Base-by-base conservation (phyloP, 83 land plant species). In the Thuja plicata region DNA sequence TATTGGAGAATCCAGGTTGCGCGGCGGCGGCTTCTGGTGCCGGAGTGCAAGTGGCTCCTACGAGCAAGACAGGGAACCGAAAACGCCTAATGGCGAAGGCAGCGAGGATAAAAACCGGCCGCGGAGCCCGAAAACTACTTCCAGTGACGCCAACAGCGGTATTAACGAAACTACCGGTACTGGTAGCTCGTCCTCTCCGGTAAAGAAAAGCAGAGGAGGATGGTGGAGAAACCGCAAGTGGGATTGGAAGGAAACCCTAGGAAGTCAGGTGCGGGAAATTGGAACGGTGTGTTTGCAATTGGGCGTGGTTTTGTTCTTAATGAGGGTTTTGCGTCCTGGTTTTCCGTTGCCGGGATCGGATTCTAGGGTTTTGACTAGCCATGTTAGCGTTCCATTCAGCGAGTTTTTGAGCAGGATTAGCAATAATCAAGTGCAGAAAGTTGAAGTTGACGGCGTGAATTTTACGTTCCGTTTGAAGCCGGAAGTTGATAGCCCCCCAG, bases 371-470 rank as follows among this genome's bases (percentile, higher is more conserved):
- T 84, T 93, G 74, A 91, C 97, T 11, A 86, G 95, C 27, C 92
- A 96, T 78, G 94, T 98, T 19, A 97, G 91, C 81, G 99, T 98
- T 21, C 96, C 99, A 11, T 98, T 95, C 87, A 98, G 99, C 87
- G 99, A 98, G 40, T 97, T 98, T 87, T 89, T 98, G 87, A 92
- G 94, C 80, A 94, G 91, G 90, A 91, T 97, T n/a, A 91, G 93
- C 82, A 87, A 90, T 38, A 94, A 98, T 81, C 93, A 96, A 85
- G 96, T 98, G 70, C 96, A 93, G 87, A 97, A 93, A 83, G 99
- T 96, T 87, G 99, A 98, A 90, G 98, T 97, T 24, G 99, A 98
- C 89, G 99, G 99, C 8, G 97, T 96, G 9, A 99, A 98, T 85
- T 94, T 98, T 24, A 94, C 95, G 90, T 98, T 97, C 91, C 90